Conservation (phyloP, 2,329 filamentous ascomycete genomes). For the Phialocephala sp. region DNA sequence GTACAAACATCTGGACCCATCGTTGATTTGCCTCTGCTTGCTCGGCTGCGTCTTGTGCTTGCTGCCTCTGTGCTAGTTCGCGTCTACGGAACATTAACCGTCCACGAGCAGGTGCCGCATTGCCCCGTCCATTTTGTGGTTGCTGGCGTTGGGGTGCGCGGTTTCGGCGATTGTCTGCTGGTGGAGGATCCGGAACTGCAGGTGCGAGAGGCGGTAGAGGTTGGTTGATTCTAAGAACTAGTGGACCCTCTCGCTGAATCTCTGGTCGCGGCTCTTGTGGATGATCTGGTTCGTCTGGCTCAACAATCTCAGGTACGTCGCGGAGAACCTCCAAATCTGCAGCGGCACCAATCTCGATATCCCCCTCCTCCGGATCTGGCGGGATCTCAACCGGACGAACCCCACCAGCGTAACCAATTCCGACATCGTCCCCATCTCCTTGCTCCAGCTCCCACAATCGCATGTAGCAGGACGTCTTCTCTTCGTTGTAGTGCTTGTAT, state of each 20-base stretch:
- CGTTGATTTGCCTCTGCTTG: conserved; percentile 37
- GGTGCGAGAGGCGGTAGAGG: conserved; percentile 33
- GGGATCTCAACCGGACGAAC: conserved; percentile 19
- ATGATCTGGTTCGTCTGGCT: conserved; percentile 21
- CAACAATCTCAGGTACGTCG: conserved; percentile 26
- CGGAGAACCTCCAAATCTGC: conserved; percentile 14
- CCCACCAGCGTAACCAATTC: conserved; percentile 36
- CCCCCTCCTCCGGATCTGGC: conserved; percentile 21
- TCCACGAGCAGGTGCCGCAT: conserved; percentile 9
- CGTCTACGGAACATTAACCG: conserved; percentile 5
- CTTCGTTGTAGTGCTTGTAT: conserved; percentile 85
- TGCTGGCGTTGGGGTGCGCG: conserved; percentile 17
- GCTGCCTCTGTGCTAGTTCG: conserved; percentile 13
- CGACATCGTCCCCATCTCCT: conserved; percentile 65
- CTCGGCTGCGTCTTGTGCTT: conserved; percentile 20
- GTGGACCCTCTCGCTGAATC: conserved; percentile 41
- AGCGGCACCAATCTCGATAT: conserved; percentile 10
- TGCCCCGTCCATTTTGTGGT: conserved; percentile 8
- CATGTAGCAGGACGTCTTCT: conserved; percentile 75
- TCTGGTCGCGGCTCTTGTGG: conserved; percentile 25
- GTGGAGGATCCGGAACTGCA: conserved; percentile 32
- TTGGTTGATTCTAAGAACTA: conserved; percentile 43
- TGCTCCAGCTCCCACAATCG: conserved; percentile 88
- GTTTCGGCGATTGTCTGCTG: conserved; percentile 18
- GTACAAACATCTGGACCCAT: conserved; percentile 44